These are phyloP conservation scores for Exsudoporus frostii DNA, from an alignment of 768 basidiomycete genomes.

Conservation along the genomic window DNA sequence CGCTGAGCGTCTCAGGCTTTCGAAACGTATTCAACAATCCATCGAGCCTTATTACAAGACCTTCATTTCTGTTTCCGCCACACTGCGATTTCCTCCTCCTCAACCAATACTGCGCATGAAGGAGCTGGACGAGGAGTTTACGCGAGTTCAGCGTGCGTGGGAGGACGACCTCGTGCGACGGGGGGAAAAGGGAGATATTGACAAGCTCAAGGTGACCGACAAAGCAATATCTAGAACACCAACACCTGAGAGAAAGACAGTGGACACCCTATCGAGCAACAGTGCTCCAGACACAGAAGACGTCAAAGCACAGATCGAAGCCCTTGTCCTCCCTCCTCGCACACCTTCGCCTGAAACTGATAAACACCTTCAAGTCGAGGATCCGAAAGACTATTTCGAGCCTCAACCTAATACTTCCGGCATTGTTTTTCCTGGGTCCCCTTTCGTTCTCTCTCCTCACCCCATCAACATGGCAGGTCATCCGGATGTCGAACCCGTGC, in stretches of 20 bases:
- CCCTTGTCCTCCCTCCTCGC: slow-evolving; percentile 36
- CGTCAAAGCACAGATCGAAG: slow-evolving; percentile 67
- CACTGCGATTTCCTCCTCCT: slow-evolving; percentile 88
- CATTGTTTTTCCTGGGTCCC: slow-evolving; percentile 29
- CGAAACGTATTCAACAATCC: slow-evolving; percentile 74
- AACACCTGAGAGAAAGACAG: slow-evolving; percentile 25
- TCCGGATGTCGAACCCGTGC: slow-evolving; percentile 39
- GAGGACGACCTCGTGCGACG: slow-evolving; percentile 82
- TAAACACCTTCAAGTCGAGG: slow-evolving; percentile 28
- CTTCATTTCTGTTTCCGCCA: slow-evolving; percentile 92
- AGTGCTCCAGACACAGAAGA: slow-evolving; percentile 40
- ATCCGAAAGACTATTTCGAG: slow-evolving; percentile 44
- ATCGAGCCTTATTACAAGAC: slow-evolving; percentile 82
- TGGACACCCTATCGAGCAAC: slow-evolving; percentile 3
- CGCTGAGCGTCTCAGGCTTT: slow-evolving; percentile 63
- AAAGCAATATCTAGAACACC: slow-evolving; percentile 28
- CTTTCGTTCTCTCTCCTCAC: slow-evolving; percentile 32
- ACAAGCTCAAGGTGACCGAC: slow-evolving; percentile 11
- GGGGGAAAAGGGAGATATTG: slow-evolving; percentile 55
- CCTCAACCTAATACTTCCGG: slow-evolving; percentile 30
- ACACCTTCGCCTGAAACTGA: slow-evolving; percentile 38
- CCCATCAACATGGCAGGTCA: slow-evolving; percentile 23
- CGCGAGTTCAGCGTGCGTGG: slow-evolving; percentile 67
- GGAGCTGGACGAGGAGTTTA: slow-evolving; percentile 78
- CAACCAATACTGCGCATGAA: slow-evolving; percentile 86